Conservation (phyloP, 2,329 filamentous ascomycete genomes). For the Colletotrichum incanum region DNA sequence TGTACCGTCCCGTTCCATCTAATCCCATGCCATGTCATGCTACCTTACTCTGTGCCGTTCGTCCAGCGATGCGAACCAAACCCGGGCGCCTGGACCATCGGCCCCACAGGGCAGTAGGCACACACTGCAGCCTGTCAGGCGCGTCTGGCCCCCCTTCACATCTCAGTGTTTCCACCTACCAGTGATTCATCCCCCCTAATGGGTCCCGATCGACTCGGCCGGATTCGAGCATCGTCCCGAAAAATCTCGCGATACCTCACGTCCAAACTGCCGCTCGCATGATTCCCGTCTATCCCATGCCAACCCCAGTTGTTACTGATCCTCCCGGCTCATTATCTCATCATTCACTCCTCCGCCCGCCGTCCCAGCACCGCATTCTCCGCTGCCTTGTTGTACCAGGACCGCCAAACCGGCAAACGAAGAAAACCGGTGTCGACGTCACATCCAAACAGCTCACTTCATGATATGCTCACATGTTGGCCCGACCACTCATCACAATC, state of each 20-base stretch:
- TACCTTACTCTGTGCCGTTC: neutral
- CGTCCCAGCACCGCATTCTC: conserved; percentile 21
- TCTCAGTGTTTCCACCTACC: neutral
- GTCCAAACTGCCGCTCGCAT: conserved; percentile 34
- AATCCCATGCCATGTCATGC: conserved; percentile 23
- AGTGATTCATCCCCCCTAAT: conserved; percentile 14
- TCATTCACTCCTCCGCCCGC: conserved; percentile 3
- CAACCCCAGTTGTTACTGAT: conserved; percentile 15
- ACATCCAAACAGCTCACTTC: conserved; percentile 38
- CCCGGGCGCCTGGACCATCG: conserved; percentile 35
- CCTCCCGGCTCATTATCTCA: conserved; percentile 28
- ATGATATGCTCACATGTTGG: conserved; percentile 43
- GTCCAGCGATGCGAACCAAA: conserved; percentile 4
- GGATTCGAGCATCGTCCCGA: conserved; percentile 39
- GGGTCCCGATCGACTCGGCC: conserved; percentile 34
- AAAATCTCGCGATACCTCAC: conserved; percentile 41
- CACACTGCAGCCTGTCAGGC: conserved; percentile 22
- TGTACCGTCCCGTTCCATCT: neutral
- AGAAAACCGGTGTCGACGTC: conserved; percentile 23
- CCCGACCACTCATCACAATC: conserved; percentile 39
- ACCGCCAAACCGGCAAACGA: neutral
- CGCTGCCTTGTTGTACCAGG: neutral
- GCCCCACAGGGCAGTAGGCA: conserved; percentile 29
- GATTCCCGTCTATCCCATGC: conserved; percentile 25
- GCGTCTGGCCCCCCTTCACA: neutral